Base-by-base conservation (phyloP, 805 yeast genomes). In the Suhomyces canberraensis region DNA sequence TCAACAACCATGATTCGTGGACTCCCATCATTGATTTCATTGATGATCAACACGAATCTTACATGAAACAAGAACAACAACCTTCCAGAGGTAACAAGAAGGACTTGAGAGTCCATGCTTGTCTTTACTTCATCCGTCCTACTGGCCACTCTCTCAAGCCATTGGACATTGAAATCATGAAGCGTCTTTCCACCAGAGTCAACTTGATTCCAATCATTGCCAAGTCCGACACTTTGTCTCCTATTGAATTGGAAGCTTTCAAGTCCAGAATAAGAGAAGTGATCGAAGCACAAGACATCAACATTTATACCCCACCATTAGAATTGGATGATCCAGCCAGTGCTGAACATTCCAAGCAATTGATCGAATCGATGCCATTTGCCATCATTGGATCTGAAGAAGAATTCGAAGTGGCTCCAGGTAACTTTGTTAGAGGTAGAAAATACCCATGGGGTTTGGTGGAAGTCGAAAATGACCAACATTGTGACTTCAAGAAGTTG, bases 11-110 rank as follows among this genome's bases (percentile, higher is more conserved):
- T 52, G 82, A 84, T 57, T 74, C 93, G 30, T 88, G 95, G 95
- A 82, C 81, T 41, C 88, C 96, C 25, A 76, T 88, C 49, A 71
- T 84, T 42, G 95, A 87, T 60, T 90, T 87, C 60, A 79, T 90
- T 45, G 96, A 89, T 60, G 95, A 87, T 56, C 96, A 89, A 66
- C 93, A 87, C 55, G 89, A 83, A 53, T 74, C 84, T 16, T 88
- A 66, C 58, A 84, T 89, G 91, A 84, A 84, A 58, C 96, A 86
- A 60, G 96, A 89, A 57, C 93, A 88, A 56, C 98, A 90, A 65
- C 98, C 98, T 22, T 61, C 59, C 35, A 78, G 98, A 61, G 41
- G 36, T 2, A 64, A 64, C 27, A 77, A 73, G 54, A 83, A 81
- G 50, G 97, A 90, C 63, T 66, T 87, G 46, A 77, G 97, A 52